Evolutionary conservation across 2,329 filamentous ascomycete genomes (phyloP).

Genomic region (Phialophora expanda): DNA sequence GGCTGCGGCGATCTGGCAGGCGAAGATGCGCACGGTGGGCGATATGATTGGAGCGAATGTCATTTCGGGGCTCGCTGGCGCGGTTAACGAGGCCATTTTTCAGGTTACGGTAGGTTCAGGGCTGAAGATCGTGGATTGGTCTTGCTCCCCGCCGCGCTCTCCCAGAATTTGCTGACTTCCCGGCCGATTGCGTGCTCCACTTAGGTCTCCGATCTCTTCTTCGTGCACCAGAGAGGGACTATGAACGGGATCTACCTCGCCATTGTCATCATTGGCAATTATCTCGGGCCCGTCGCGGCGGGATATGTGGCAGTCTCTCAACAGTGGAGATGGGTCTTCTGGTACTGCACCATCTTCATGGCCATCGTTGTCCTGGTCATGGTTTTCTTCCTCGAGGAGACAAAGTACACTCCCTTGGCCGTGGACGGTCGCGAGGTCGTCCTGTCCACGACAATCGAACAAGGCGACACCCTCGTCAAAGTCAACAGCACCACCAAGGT

Average conservation of each 20-base stretch:
- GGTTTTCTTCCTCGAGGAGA: constrained; percentile 48
- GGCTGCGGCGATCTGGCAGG: constrained; percentile 48
- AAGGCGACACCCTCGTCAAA: constrained; percentile 24
- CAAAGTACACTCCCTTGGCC: constrained; percentile 41
- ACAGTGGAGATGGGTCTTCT: constrained; percentile 47
- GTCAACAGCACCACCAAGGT: constrained; percentile 24
- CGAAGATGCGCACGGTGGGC: constrained; percentile 47
- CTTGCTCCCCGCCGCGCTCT: too few species aligned
- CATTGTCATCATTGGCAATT: constrained; percentile 46
- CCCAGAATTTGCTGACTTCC: not conserved
- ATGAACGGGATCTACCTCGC: constrained; percentile 59
- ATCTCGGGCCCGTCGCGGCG: constrained; percentile 45
- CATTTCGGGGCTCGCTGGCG: constrained; percentile 50
- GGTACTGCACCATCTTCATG: constrained; percentile 45
- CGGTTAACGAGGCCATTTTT: constrained; percentile 50
- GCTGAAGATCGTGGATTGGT: not conserved
- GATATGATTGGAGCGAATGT: constrained; percentile 52
- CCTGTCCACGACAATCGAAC: constrained; percentile 5
- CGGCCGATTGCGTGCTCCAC: not conserved
- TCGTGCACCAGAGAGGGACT: constrained; percentile 56
- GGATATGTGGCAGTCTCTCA: constrained; percentile 45
- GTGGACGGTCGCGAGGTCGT: constrained; percentile 32
- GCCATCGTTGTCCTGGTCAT: constrained; percentile 42
- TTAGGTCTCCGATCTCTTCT: constrained; percentile 56
- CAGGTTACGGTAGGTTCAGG: constrained; percentile 46